Evolutionary conservation across 495 filamentous ascomycete genomes (phyloP), one percentile per base, ranked within the genome.

Genomic region (Aspergillus sclerotioniger): DNA sequence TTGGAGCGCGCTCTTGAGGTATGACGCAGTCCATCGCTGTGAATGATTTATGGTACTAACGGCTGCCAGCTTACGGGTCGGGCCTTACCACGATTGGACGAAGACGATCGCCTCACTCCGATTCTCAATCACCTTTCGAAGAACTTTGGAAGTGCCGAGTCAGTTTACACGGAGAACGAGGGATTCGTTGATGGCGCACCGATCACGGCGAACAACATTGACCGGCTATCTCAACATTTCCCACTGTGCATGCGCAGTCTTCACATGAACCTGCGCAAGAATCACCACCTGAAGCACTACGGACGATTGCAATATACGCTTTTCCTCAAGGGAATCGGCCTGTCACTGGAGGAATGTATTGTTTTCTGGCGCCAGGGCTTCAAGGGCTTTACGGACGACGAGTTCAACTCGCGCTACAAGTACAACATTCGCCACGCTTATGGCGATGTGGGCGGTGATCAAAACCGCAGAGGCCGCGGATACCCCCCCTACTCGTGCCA

Each of bases 371-470:
- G 95, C 8, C 81, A 84, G 54, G 73, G 80, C 12, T 98, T 98
- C 82, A 84, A 82, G 56, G 84, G 87, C 54, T 86, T 92, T 43
- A 91, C 89, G 0, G 94, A 97, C 63, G 95, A 98, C 69, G 84
- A 80, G 16, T 96, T 95, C 82, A 92, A 92, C 67, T 96, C 96
- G 55, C 90, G 96, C 64, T 97, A 98, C 76, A 86, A 90, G 41
- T 99, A 99, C 80, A 98, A 98, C 69, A 82, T 97, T 59, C 89
- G 92, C 6, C 92, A 98, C 79, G 73, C 81, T 6, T 99, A 98
- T 74, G 92, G 92, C 56, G 92, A 97, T 64, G 92, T 97, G 0
- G 95, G 95, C 56, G 93, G 96, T 49, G 94, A 98, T 74, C 82
- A 86, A 19, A 95, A 92, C 66, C 81, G 92, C 25, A 84, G 92